These are phyloP conservation scores for Curvularia sp. DNA, from an alignment of 2,329 filamentous ascomycete species.

Conservation along the genomic window DNA sequence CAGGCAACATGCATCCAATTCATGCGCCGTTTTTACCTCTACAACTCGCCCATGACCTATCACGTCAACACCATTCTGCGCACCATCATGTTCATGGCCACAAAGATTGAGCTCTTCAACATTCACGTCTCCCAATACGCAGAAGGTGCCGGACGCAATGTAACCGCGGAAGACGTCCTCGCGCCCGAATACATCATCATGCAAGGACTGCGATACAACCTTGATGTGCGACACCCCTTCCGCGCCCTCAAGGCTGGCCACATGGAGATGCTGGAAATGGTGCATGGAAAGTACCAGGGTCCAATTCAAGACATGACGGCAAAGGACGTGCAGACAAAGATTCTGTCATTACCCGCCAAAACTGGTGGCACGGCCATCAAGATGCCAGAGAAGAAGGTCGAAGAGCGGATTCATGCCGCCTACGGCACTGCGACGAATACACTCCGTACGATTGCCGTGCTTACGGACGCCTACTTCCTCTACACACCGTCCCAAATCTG, in stretches of 20 bases:
- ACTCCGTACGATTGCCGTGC: slow-evolving; percentile 70
- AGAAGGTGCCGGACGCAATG: slow-evolving; percentile 51
- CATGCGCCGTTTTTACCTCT: slow-evolving; percentile 92
- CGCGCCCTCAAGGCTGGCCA: slow-evolving; percentile 84
- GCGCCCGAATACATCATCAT: slow-evolving; percentile 92
- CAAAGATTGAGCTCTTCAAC: slow-evolving; percentile 88
- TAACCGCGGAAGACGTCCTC: slow-evolving; percentile 80
- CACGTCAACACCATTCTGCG: slow-evolving; percentile 88
- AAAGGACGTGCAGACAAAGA: slow-evolving; percentile 35
- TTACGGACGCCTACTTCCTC: slow-evolving; percentile 97
- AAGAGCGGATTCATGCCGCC: slow-evolving; percentile 64
- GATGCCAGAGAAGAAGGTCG: slow-evolving; percentile 32
- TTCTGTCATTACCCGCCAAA: slow-evolving; percentile 38
- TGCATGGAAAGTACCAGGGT: slow-evolving; percentile 63
- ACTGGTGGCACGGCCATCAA: slow-evolving; percentile 22
- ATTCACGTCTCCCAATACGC: slow-evolving; percentile 69
- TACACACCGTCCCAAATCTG: slow-evolving; percentile 95
- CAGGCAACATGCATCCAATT: slow-evolving; percentile 87
- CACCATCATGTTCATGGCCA: slow-evolving; percentile 89
- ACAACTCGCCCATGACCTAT: slow-evolving; percentile 96
- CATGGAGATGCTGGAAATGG: slow-evolving; percentile 77
- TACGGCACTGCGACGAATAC: slow-evolving; percentile 70
- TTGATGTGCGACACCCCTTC: slow-evolving; percentile 91
- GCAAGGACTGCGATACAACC: slow-evolving; percentile 89
- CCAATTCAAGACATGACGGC: slow-evolving; percentile 29